These are phyloP conservation scores for Helotiales sp. DNA, from an alignment of 2,329 filamentous ascomycete genomes.

Conservation along the genomic window DNA sequence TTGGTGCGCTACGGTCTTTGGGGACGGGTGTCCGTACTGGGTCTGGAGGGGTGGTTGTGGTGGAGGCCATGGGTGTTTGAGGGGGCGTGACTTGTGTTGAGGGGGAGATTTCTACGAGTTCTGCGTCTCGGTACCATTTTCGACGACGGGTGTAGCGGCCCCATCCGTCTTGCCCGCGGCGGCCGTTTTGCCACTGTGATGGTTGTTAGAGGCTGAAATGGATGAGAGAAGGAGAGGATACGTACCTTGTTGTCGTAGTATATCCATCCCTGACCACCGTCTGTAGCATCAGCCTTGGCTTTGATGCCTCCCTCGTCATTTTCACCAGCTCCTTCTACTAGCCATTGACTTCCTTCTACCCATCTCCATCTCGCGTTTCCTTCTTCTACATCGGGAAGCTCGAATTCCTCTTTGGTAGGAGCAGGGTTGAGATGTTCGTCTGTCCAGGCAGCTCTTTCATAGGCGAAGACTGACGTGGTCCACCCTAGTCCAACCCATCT, in stretches of 20 bases:
- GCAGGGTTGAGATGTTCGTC: constrained; percentile 90
- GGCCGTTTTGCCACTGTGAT: constrained; percentile 81
- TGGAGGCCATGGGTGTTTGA: constrained; percentile 38
- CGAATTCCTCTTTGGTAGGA: constrained; percentile 71
- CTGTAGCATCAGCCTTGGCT: constrained; percentile 36
- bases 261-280: constrained; percentile 77
- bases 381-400: constrained; percentile 65
- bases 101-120: constrained; percentile 74
- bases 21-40: constrained; percentile 2
- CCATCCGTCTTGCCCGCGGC: constrained; percentile 86
- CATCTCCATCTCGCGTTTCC: constrained; percentile 71
- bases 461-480: constrained; percentile 87
- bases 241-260: constrained; percentile 96
- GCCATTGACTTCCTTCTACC: constrained; percentile 85
- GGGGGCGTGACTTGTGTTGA: constrained; percentile 44
- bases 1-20: neutral
- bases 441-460: constrained; percentile 89
- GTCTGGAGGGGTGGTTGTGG: constrained; percentile 18
- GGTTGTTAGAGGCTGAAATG: constrained; percentile 15
- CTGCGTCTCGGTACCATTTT: constrained; percentile 96
- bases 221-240: neutral
- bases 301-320: constrained; percentile 44
- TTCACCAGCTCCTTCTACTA: constrained; percentile 72
- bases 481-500: constrained; percentile 94
- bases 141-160: constrained; percentile 87